phyloP scores from a whole-genome alignment of 306 rosid species.

The Trifolium dubium region DNA sequence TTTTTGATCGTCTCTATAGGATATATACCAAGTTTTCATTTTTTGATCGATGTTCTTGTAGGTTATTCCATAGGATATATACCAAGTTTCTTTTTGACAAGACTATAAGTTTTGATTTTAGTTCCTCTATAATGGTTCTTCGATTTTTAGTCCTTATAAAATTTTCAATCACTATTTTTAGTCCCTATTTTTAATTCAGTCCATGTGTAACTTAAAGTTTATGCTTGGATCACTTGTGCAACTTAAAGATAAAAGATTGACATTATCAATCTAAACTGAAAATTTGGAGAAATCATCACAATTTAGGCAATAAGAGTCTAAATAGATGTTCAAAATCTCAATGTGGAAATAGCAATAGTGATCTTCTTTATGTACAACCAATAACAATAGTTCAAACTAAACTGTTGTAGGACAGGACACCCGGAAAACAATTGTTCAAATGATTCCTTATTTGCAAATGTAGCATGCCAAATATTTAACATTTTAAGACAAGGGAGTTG shows the following conservation, averaged over 20 bases:
- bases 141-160: too few relatives aligned
- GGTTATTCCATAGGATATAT: too few relatives aligned
- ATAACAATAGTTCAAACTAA: background rate
- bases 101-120: too few relatives aligned
- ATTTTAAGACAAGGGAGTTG: background rate
- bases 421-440: background rate
- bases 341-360: background rate
- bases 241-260: background rate
- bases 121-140: too few relatives aligned
- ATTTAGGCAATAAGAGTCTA: background rate
- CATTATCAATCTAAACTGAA: background rate
- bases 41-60: too few relatives aligned
- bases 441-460: background rate
- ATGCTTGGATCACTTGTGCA: background rate
- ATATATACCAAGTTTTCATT: too few relatives aligned
- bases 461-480: background rate
- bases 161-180: too few relatives aligned
- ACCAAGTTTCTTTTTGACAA: too few relatives aligned
- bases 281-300: background rate
- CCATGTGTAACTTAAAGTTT: background rate
- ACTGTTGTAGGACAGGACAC: background rate
- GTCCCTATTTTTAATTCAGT: too few relatives aligned
- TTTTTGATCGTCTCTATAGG: too few relatives aligned
- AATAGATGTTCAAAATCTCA: background rate
- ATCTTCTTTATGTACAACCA: background rate